phyloP scores from a whole-genome alignment of 225 moss, liverwort and hornwort species.

The Climacium dendroides region DNA sequence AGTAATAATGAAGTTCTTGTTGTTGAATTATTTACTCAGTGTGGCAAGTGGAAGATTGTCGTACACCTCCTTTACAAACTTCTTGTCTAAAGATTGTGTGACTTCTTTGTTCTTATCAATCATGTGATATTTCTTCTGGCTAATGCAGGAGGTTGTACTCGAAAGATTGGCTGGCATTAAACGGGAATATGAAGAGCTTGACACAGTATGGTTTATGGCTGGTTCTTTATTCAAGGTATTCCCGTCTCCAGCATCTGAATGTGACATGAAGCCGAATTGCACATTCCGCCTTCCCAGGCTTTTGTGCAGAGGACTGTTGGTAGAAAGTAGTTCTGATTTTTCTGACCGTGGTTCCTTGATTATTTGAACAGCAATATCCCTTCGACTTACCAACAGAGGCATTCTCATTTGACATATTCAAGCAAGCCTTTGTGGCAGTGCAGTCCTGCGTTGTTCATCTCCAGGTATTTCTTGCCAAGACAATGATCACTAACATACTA shows the following conservation, averaged over 20 bases:
- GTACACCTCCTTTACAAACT: background rate
- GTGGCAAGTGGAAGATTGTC: background rate
- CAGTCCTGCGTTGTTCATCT: conserved; percentile 99
- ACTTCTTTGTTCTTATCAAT: background rate
- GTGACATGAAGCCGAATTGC: background rate
- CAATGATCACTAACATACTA: background rate
- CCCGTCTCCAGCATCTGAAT: background rate
- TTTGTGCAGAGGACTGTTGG: background rate
- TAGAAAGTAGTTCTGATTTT: background rate
- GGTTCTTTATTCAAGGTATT: conserved; percentile 96
- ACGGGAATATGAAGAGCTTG: conserved; percentile 90
- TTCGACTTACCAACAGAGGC: conserved; percentile 98
- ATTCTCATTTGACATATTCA: conserved; percentile 95
- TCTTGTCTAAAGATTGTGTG: background rate
- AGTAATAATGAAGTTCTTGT: background rate
- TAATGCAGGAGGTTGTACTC: conserved; percentile 70
- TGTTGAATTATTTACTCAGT: background rate
- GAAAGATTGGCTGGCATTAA: conserved; percentile 94
- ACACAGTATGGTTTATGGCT: conserved; percentile 99
- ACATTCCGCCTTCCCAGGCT: background rate
- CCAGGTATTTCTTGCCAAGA: conserved; percentile 45
- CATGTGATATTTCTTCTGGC: background rate
- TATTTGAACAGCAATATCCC: conserved; percentile 78
- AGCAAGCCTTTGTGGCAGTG: conserved; percentile 99
- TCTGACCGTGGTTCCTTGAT: background rate